Base-by-base conservation (phyloP, 768 basidiomycete species). In the Rhizopogon roseolus region DNA sequence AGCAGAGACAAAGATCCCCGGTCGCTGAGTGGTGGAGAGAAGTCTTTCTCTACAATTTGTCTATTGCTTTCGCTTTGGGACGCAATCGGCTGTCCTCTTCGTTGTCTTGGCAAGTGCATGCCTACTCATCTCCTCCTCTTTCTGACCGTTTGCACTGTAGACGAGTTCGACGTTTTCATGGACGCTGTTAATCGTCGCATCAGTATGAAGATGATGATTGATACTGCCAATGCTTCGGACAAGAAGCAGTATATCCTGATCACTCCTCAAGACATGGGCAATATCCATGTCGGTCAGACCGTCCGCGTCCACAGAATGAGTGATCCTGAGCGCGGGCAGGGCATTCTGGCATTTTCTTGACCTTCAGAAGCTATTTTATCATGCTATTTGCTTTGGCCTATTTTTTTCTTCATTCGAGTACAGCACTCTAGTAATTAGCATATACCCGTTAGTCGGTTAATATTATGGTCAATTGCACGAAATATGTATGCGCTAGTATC, bases 161-260 rank as follows among this genome's bases (percentile, higher is more conserved):
- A 99, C 63, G 97, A 99, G 67, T 99, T 97, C 65, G 96, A 98
- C 62, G 96, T 98, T 10, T 98, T 96, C 76, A 93, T 98, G 91
- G 93, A 95, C 65, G 90, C 90, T 22, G 85, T 93, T 54, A 93
- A 92, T 67, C 84, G 97, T 17, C 85, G 86, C 44, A 88, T 96
- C 63, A 90, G 90, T 56, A 97, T 96, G 86, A 90, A 84, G 70
- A 93, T 96, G 90, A 89, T 98, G 83, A 90, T 95, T 58, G 92
- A 94, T 27, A 91, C 90, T 2, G 95, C 95, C 7, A 92, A 90
- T 61, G 78, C 82, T 8, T 88, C 88, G 6, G 85, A 93, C 67
- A 84, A 85, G 71, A 93, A 91, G 62, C 96, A 98, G 68, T 96
- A 93, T 64, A 84, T 98, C 50, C 78, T 98, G 42, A 98, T 98